Conservation (phyloP, 2,329 filamentous ascomycete genomes). For the Didymella exigua region DNA sequence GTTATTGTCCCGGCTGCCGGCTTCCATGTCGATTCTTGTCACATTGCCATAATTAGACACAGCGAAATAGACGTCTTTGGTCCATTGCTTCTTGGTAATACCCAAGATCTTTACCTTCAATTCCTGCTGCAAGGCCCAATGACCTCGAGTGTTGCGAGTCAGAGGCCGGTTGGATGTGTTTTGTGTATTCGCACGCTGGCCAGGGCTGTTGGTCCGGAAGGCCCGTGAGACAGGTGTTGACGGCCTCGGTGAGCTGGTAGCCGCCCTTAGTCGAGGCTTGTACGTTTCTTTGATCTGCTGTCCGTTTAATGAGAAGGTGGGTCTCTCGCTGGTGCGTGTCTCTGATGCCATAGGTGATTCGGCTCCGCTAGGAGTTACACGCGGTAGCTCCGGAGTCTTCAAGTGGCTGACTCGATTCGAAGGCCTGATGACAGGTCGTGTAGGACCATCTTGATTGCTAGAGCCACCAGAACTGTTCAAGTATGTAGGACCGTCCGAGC, state of each 20-base stretch:
- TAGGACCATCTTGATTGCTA: background rate
- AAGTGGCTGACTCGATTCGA: background rate
- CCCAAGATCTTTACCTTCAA: constrained; percentile 26
- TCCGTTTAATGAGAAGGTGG: constrained; percentile 18
- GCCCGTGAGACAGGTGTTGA: background rate
- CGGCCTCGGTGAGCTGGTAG: background rate
- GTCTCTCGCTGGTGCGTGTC: constrained; percentile 10
- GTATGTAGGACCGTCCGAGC: constrained; percentile 15
- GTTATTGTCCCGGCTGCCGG: constrained; percentile 5
- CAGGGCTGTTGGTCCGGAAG: background rate
- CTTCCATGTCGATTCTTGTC: constrained; percentile 36
- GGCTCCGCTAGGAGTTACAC: background rate
- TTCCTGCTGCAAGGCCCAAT: constrained; percentile 32
- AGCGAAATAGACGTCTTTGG: constrained; percentile 28
- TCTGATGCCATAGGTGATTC: background rate
- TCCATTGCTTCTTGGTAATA: constrained; percentile 27
- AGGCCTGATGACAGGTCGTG: constrained; percentile 11
- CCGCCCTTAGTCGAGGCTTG: constrained; percentile 1
- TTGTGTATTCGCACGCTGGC: background rate
- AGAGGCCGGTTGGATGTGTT: background rate
- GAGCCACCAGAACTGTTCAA: constrained; percentile 27
- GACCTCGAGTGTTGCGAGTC: background rate
- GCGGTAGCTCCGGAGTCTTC: constrained; percentile 4
- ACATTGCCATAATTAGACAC: constrained; percentile 36
- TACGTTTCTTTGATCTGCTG: constrained; percentile 26